Base-by-base conservation (phyloP, 2,329 filamentous ascomycete genomes). In the Triangularia verruculosa region DNA sequence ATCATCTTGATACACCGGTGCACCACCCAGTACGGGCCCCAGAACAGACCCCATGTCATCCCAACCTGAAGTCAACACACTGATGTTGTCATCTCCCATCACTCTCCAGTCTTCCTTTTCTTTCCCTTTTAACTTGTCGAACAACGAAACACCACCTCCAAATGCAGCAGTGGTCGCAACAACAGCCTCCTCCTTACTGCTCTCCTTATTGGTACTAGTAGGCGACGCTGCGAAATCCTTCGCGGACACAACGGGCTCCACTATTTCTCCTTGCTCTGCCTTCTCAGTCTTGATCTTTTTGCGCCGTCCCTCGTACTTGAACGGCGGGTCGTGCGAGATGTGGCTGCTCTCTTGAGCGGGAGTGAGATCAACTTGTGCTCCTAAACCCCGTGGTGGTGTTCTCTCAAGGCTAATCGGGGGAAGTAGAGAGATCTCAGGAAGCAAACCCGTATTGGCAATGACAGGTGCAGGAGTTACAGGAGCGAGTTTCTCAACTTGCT, bases 281-380 rank as follows among this genome's bases (percentile, higher is more conserved):
- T 72, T 66, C 61, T 66, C 64, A 20, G 70, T 76, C 63, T 74
- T 75, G 57, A 70, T 61, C 68, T 74, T 77, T 70, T 78, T 79
- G 55, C 73, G 74, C 17, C 72, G 73, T 32, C 71, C 70, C 17
- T 74, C 70, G 61, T 76, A 69, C 57, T 76, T 76, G 53, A 76
- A 76, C 7, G 76, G 75, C 47, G 71, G 72, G 1, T 78, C 77
- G 57, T 78, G 77, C 63, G 72, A 68, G 22, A 78, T 65, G 59
- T 71, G 70, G 57, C 74, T 76, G 58, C 69, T 75, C 22, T 64
- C 59, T n/a, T 62, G 61, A 9, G 59, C 59, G 22, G 75, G 76
- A 1, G 72, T 73, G 28, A 76, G 68, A 57, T 76, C 73, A 11
- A 74, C 61, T 28, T 64, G 62, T 53, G 66, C 62, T 20, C 20